Base-by-base conservation (phyloP, 164 flowering plant genomes). In the Houttuynia cordata region DNA sequence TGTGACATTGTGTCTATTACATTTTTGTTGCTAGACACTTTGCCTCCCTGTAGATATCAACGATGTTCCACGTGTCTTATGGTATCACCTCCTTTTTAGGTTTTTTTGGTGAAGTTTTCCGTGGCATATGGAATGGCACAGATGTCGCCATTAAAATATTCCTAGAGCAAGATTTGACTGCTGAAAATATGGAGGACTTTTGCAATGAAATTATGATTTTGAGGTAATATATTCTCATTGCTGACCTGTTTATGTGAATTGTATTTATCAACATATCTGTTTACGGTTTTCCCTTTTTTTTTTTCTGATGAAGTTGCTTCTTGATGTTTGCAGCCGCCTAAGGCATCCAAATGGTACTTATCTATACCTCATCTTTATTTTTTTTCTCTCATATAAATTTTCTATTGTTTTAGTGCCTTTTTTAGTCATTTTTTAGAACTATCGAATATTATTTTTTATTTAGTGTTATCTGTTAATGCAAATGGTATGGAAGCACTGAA, bases 121-220 rank as follows among this genome's bases (percentile, higher is more conserved):
- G 87, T 70, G 99, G 99, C 10, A 74, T 81, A 23, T 93, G 99
- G 99, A 94, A 94, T 78, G 99, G 99, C 59, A 91, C 99, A 19
- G 96, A 94, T 60, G 99, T 94, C 68, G 96, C 99, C 17, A 83
- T 94, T 56, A 94, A 94, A 74, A 82, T 91, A 60, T 94, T 91
- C 59, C 69, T 88, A 40, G 97, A 94, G 84, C 99, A 94, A 74
- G 97, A 94, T 76, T 72, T 91, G 69, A 91, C 93, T 52, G 79
- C 93, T 65, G 99, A 93, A 75, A 90, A 90, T 65, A 87, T 93
- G 87, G 96, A 88, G 67, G 97, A 94, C 56, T 94, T 94, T 71
- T 91, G 97, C 86, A 94, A 94, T 71, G 99, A 94, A 78, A 83
- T 90, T 70, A 75, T 91, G 56, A 86, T 94, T 67, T 81, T 91